phyloP scores from a whole-genome alignment of 2,329 filamentous ascomycete species.

The Neofusicoccum kwambonambiense region DNA sequence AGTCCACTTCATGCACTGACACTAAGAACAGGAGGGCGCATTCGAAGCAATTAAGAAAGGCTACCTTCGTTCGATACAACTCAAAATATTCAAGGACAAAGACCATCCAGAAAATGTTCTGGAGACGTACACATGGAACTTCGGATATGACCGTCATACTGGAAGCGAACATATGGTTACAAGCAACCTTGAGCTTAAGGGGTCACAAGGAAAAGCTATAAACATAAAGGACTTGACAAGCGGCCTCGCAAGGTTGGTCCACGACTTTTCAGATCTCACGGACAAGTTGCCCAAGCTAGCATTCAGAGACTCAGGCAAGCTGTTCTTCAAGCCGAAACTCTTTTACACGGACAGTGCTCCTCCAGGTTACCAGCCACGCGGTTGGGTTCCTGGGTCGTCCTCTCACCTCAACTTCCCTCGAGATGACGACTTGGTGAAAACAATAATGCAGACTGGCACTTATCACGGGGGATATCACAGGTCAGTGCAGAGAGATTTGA shows the following conservation, averaged over 20 bases:
- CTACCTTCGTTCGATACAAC: slow-evolving; percentile 45
- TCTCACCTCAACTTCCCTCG: slow-evolving; percentile 37
- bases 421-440: slow-evolving; percentile 39
- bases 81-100: slow-evolving; percentile 46
- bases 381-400: slow-evolving; percentile 35
- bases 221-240: slow-evolving; percentile 41
- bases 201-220: slow-evolving; percentile 31
- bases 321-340: slow-evolving; percentile 24
- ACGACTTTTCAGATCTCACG: slow-evolving; percentile 39
- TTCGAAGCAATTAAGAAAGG: slow-evolving; percentile 47
- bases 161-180: not conserved
- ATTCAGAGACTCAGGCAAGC: not conserved
- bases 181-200: slow-evolving; percentile 28
- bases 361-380: slow-evolving; percentile 41
- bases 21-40: slow-evolving; percentile 46
- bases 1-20: slow-evolving; percentile 24
- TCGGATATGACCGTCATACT: slow-evolving; percentile 38
- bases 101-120: slow-evolving; percentile 40
- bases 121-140: slow-evolving; percentile 51
- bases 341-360: slow-evolving; percentile 45
- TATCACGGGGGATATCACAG: slow-evolving; percentile 43
- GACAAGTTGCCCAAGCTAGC: slow-evolving; percentile 28
- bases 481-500: slow-evolving; percentile 24
- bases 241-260: slow-evolving; percentile 45
- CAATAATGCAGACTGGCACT: slow-evolving; percentile 31